Evolutionary conservation across 176 grass and related monocot species (phyloP), one percentile per base, ranked within the genome.

Genomic region (Zea luxurians): DNA sequence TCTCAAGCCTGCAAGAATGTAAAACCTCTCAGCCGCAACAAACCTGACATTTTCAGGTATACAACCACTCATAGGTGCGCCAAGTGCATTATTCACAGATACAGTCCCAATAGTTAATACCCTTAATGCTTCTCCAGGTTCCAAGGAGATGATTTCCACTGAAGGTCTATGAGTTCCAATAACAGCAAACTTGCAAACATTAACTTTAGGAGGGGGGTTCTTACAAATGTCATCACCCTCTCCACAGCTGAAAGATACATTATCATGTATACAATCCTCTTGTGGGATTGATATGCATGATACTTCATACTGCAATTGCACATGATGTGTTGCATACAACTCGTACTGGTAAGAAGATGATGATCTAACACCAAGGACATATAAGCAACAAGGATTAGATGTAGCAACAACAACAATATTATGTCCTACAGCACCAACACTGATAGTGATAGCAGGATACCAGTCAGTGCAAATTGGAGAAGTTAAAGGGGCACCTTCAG

Each of bases 91-190:
- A 53, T 83, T 94, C 63, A 98, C 76, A 73, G 88, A 88, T 80
- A 98, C 92, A 48, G 38, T 65, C 64, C 92, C 96, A 76, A 67
- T 62, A 64, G 89, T 84, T 77, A 94, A 64, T 53, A 89, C 48
- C 60, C 83, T 86, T 72, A 94, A 85, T 66, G 78, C 50, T 84
- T 90, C 92, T 86, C 76, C 86, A 36, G 83, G 60, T 59, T 86
- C 89, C 80, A 94, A 71, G 9, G 90, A 98, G 67, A 98, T 78
- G 62, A 98, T 68, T 80, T 98, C 89, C 75, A 98, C 87, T 76
- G 96, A 98, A 78, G 96, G 96, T 87, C 92, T 94, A 84, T 98
- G 96, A 77, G 92, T 98, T 71, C 96, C 96, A 75, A 98, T 90
- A 48, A 92, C 78, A 94, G 93, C 88, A 83, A 89, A 80, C 71